Evolutionary conservation across 2,329 filamentous ascomycete species (phyloP).

Genomic region (Colletotrichum chlorophyti): DNA sequence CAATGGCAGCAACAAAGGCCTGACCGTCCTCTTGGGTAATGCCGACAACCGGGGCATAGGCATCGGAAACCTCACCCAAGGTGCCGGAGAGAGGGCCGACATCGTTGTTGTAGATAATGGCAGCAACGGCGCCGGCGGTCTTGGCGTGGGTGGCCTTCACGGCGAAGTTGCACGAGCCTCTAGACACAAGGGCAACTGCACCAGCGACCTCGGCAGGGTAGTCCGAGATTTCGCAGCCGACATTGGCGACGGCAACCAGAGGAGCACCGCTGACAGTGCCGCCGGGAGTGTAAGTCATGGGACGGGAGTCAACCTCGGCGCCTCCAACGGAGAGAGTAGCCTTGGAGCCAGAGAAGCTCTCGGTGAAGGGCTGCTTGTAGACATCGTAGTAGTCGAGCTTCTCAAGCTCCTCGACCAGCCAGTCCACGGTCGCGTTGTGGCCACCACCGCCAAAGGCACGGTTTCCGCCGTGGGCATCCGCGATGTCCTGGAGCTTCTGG

Average conservation of each 20-base stretch:
- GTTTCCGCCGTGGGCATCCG: constrained; percentile 48
- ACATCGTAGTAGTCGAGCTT: constrained; percentile 49
- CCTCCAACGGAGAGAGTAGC: constrained; percentile 40
- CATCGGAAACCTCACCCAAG: constrained; percentile 53
- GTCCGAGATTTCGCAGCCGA: constrained; percentile 61
- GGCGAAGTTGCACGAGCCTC: constrained; percentile 65
- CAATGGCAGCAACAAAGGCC: constrained; percentile 38
- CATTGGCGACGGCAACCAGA: constrained; percentile 54
- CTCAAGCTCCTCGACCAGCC: constrained; percentile 47
- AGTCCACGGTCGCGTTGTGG: constrained; percentile 55
- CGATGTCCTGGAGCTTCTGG: constrained; percentile 52
- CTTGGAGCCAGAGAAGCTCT: constrained; percentile 42
- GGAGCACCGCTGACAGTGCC: constrained; percentile 45
- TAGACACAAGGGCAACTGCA: constrained; percentile 64
- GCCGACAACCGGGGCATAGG: constrained; percentile 59
- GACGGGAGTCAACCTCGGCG: constrained; percentile 33
- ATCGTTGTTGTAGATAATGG: constrained; percentile 69
- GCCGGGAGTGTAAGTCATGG: constrained; percentile 58
- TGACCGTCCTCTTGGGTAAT: constrained; percentile 55
- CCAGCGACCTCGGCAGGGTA: constrained; percentile 59
- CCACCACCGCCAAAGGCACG: constrained; percentile 52
- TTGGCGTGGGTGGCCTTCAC: constrained; percentile 64
- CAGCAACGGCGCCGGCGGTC: constrained; percentile 61
- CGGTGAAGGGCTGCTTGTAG: constrained; percentile 51
- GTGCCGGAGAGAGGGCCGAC: constrained; percentile 59